Evolutionary conservation across 441 rosid species (phyloP).

Genomic region (Erodium moschatum): DNA sequence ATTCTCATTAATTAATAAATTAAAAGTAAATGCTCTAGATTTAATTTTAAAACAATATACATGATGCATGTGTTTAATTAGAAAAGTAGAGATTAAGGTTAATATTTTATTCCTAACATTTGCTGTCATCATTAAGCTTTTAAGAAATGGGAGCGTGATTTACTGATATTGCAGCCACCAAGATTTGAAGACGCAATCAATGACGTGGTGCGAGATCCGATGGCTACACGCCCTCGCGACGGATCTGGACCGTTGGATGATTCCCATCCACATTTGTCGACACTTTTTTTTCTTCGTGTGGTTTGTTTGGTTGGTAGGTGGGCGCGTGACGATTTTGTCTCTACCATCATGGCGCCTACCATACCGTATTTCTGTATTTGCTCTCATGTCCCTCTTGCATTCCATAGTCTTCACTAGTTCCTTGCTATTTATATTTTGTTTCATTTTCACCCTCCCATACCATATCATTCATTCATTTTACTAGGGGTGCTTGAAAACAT

Average conservation of each 20-base stretch:
- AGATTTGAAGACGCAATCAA: not conserved
- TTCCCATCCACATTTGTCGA: not conserved
- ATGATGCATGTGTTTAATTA: too few species aligned
- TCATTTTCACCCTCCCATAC: not conserved
- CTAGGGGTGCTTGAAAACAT: too few species aligned
- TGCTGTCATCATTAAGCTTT: too few species aligned
- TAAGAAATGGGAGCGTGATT: not conserved
- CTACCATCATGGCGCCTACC: not conserved
- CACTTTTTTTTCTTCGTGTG: not conserved
- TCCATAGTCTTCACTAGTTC: not conserved
- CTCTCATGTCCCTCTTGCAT: not conserved
- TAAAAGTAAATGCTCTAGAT: too few species aligned
- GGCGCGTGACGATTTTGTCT: not conserved
- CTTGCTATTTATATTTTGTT: not conserved
- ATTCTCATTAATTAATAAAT: too few species aligned
- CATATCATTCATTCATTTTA: too few species aligned
- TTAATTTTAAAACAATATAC: too few species aligned
- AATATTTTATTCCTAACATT: too few species aligned
- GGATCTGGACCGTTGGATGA: not conserved
- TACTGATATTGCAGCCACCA: not conserved
- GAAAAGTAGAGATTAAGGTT: too few species aligned
- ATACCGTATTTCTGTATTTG: not conserved
- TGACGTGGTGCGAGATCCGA: not conserved
- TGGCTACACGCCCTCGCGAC: not conserved
- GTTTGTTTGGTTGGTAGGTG: not conserved